phyloP scores from a whole-genome alignment of 2,329 filamentous ascomycete species.

The Alternaria sp. region DNA sequence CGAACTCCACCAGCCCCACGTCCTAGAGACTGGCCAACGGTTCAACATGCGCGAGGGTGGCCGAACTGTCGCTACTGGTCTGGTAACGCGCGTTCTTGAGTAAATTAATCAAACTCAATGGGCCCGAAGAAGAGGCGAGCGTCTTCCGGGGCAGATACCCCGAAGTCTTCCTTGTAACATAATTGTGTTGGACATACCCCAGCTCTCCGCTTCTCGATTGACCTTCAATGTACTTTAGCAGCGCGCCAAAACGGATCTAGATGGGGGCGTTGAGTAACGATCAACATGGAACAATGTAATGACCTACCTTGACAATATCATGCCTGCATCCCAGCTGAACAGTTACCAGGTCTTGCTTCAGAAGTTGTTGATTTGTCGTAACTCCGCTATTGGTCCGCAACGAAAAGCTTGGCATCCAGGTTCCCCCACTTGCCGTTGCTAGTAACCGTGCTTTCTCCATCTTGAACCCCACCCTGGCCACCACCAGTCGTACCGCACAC shows the following conservation, averaged over 20 bases:
- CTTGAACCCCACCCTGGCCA: background rate
- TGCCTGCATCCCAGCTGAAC: background rate
- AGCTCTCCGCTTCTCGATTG: slow-evolving; percentile 35
- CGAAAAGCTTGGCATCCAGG: background rate
- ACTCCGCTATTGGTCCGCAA: background rate
- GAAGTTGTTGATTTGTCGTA: background rate
- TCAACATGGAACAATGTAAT: slow-evolving; percentile 27
- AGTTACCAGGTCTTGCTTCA: background rate
- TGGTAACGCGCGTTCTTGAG: slow-evolving; percentile 47
- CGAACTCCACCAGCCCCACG: slow-evolving; percentile 82
- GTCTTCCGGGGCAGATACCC: slow-evolving; percentile 15
- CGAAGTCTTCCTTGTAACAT: slow-evolving; percentile 29
- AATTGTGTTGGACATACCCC: slow-evolving; percentile 26
- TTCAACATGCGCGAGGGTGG: slow-evolving; percentile 99
- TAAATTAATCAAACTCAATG: slow-evolving; percentile 20
- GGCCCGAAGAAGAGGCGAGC: slow-evolving; percentile 1
- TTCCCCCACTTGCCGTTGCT: background rate
- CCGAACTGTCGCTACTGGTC: slow-evolving; percentile 57
- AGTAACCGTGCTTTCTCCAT: background rate
- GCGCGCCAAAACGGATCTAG: slow-evolving; percentile 31
- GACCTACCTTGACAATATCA: slow-evolving; percentile 6
- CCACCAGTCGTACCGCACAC: background rate
- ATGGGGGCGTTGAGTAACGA: slow-evolving; percentile 28
- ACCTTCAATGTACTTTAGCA: slow-evolving; percentile 34
- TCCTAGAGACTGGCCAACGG: slow-evolving; percentile 88